phyloP scores from a whole-genome alignment of 345 rosid genomes.

The Hibiscus trionum region DNA sequence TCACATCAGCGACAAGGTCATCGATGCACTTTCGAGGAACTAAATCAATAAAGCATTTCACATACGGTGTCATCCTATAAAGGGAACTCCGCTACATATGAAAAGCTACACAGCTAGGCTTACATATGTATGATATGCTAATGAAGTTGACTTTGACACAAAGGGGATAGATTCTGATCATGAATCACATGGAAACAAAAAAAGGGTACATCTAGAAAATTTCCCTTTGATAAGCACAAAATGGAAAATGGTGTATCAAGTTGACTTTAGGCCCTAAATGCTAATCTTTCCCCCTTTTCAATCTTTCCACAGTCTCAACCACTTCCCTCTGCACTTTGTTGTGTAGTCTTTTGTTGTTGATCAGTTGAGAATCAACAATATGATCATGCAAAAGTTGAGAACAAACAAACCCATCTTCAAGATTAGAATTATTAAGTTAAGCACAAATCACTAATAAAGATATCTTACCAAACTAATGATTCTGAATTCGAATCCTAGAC shows the following conservation, averaged over 20 bases:
- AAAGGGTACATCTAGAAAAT: not conserved
- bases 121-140: too few species aligned
- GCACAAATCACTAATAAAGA: too few species aligned
- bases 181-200: too few species aligned
- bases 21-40: not conserved
- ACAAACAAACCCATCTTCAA: too few species aligned
- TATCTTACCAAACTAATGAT: too few species aligned
- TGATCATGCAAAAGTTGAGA: constrained; percentile 5
- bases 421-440: too few species aligned
- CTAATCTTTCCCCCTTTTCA: not conserved
- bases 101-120: too few species aligned
- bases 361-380: not conserved
- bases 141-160: too few species aligned
- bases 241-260: not conserved
- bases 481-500: too few species aligned
- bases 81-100: not conserved
- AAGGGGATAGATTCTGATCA: too few species aligned
- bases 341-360: too few species aligned
- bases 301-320: constrained; percentile 1
- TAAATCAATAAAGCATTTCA: not conserved
- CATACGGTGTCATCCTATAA: not conserved
- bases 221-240: not conserved
- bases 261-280: too few species aligned
- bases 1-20: not conserved
- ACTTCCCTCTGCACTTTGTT: not conserved